Percentiles rank a stretch among this genome's conserved stretches.
Conservation (phyloP, 208 protist species). For the Wallacemonas sp. region DNA sequence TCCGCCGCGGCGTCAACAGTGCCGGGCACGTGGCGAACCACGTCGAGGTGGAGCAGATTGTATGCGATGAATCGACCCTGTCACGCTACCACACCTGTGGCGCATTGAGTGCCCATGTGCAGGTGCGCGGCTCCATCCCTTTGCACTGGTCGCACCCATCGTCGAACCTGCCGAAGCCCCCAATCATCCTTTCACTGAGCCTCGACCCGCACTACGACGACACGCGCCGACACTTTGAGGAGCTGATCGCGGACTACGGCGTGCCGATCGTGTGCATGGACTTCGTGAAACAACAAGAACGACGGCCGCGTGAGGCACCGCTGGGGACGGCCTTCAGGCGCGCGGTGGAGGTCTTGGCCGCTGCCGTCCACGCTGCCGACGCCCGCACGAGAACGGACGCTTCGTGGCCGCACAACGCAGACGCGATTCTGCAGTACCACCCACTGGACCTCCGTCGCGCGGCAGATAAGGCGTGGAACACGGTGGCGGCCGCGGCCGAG, state of each 20-base stretch:
- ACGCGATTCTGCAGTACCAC: conserved; percentile 64
- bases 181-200: conserved; percentile 62
- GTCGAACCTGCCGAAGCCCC: conserved; percentile 78
- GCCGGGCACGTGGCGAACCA: conserved; percentile 83
- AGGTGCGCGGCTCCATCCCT: conserved; percentile 85
- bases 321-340: conserved; percentile 71
- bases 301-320: conserved; percentile 78
- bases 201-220: conserved; percentile 39
- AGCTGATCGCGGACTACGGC: conserved; percentile 90
- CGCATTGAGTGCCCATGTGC: conserved; percentile 65
- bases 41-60: conserved; percentile 90
- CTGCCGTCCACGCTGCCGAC: conserved; percentile 14
- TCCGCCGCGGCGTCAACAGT: conserved; percentile 94
- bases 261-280: conserved; percentile 91
- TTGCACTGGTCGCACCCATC: conserved; percentile 79
- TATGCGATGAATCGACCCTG: conserved; percentile 50
- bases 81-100: conserved; percentile 18
- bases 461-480: conserved; percentile 72
- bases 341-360: conserved; percentile 61
- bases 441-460: conserved; percentile 81
- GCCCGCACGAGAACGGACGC: no score
- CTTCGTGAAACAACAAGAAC: conserved; percentile 90
- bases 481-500: conserved; percentile 54
- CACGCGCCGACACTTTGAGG: conserved; percentile 90
- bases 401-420: not conserved